phyloP scores from a whole-genome alignment of 768 basidiomycete genomes.

The Cystofilobasidium macerans region DNA sequence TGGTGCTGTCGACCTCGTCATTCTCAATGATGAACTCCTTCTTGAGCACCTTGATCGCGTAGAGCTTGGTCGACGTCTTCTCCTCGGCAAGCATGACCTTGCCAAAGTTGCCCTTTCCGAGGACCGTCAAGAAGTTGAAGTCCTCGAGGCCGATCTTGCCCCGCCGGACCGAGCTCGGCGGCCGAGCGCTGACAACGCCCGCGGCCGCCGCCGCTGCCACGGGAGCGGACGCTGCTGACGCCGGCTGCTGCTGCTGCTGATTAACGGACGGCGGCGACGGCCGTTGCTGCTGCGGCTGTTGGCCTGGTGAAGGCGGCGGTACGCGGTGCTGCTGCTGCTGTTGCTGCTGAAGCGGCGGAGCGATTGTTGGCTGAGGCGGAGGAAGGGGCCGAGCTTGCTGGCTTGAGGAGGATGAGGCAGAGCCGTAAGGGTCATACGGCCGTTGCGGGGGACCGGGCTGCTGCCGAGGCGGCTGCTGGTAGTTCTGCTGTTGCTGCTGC shows the following conservation, averaged over 20 bases:
- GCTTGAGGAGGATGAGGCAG: conserved; percentile 10
- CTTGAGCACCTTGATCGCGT: conserved; percentile 99
- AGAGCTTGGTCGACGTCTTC: conserved; percentile 76
- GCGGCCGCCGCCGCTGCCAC: too few relatives aligned
- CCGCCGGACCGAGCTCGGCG: conserved; percentile 37
- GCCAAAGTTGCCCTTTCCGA: conserved; percentile 98
- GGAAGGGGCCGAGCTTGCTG: conserved; percentile 23
- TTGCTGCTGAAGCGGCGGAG: conserved; percentile 13
- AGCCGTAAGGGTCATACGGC: conserved; percentile 28
- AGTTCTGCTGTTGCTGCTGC: conserved; percentile 21
- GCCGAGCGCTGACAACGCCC: conserved; percentile 8
- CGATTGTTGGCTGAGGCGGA: conserved; percentile 26
- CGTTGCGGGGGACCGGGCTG: conserved; percentile 24
- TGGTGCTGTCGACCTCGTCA: conserved; percentile 98
- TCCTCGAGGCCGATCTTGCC: conserved; percentile 74
- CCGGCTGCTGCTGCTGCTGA: conserved; percentile 19
- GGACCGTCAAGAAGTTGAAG: conserved; percentile 96
- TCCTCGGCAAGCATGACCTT: conserved; percentile 99
- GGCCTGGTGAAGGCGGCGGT: conserved; percentile 6
- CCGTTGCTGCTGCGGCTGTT: conserved; percentile 25
- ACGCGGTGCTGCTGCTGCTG: conserved; percentile 25
- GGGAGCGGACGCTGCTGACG: conserved; percentile 6
- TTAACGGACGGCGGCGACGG: conserved; percentile 20
- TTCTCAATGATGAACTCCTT: conserved; percentile 99
- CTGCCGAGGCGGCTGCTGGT: conserved; percentile 24